Evolutionary conservation across 371 early-diverging fungal species (phyloP), one percentile per base, ranked within the genome.

Genomic region (Zychaea mexicana): DNA sequence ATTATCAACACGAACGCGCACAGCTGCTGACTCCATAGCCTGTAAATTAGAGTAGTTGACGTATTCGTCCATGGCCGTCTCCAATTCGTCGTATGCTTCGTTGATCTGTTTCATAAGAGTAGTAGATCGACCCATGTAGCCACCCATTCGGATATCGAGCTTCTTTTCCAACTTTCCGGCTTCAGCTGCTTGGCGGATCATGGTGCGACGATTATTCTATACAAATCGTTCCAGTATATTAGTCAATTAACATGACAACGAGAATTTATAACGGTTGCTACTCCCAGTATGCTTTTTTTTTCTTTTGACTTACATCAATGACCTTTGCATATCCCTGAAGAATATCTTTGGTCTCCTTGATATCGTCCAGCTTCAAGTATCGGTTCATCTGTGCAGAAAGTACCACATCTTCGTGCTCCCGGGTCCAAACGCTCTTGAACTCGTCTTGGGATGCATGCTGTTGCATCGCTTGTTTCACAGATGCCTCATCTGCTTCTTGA

Each of bases 151-250:
- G 12, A 95, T 82, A 13, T 81, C 84, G 30, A 94, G 71, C 64
- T 91, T 91, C 71, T 92, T 94, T 67, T 97, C 97, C n/a, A 92
- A 57, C 72, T 96, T 96, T 21, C 83, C 80, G 1, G 95, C 95
- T 45, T 83, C 83, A 10, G 81, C 73, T 2, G 94, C 92, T 59
- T 93, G 89, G 56, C 85, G 78, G n/a, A 85, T 80, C 94, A 96
- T 94, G 6, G 76, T 60, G 59, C 85, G 83, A n/a, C 92, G 88
- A 59, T 90, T 87, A 2, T 72, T 61, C 80, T 86, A 67, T 30
- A 68, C 53, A 54, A 38, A 45, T 1, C 4, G 30, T 52, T 36
- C 5, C 12, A 12, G 5, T 12, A 31, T 17, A 19, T 64, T 26
- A 55, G 55, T 45, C 0, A 32, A 30, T 24, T 22, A 39, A 22